Percentiles rank a stretch among this genome's conserved stretches.
These are phyloP conservation scores for Erysimum cheiranthoides DNA, from an alignment of 345 rosid genomes.

Conservation along the genomic window DNA sequence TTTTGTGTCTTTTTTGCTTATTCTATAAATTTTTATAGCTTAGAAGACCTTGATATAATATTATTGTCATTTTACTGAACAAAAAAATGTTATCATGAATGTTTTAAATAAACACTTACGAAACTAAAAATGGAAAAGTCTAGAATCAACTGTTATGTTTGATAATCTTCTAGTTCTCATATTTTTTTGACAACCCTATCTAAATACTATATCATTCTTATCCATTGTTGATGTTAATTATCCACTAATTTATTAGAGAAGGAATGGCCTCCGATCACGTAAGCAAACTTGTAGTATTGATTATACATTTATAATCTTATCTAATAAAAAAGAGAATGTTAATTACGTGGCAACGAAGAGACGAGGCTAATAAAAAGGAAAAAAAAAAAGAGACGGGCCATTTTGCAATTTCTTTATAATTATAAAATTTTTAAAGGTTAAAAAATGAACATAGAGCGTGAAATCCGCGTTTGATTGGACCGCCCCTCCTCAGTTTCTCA, in stretches of 20 bases:
- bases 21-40: no score
- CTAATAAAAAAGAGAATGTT: not conserved
- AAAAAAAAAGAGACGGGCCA: not conserved
- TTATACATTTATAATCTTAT: not conserved
- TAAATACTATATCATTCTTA: not conserved
- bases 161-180: not conserved
- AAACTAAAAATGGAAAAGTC: not conserved
- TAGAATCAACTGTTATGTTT: not conserved
- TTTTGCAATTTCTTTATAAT: constrained; percentile 12
- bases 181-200: not conserved
- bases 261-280: constrained; percentile 31
- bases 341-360: constrained; percentile 11
- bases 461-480: constrained; percentile 42
- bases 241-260: constrained; percentile 11
- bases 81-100: no score
- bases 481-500: not conserved
- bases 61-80: no score
- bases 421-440: no score
- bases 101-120: no score
- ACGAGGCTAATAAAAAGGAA: not conserved
- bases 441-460: constrained; percentile 27
- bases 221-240: not conserved
- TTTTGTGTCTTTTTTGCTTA: no score
- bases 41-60: no score
- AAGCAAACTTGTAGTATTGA: constrained; percentile 17